A percentile compares a stretch with the other conserved stretches of the same genome.
phyloP scores from a whole-genome alignment of 179 eudicot genomes.

The Corrigiola litoralis region DNA sequence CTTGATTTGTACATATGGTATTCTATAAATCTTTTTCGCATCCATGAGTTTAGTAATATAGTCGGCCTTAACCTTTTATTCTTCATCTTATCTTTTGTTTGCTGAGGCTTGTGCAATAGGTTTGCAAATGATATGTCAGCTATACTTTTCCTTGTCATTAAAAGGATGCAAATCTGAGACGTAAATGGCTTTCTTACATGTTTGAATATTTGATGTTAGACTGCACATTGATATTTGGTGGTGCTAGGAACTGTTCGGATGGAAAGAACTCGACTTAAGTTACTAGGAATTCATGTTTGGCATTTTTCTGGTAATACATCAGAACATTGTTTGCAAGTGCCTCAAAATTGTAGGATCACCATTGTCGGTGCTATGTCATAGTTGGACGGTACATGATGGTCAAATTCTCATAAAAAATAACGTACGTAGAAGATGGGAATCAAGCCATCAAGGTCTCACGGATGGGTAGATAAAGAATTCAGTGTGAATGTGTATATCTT shows the following conservation, averaged over 20 bases:
- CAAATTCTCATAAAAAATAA: too few species aligned
- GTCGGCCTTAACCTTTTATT: neutral
- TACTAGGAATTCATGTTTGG: too few species aligned
- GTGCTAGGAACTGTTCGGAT: neutral
- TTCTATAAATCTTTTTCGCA: neutral
- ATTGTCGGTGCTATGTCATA: too few species aligned
- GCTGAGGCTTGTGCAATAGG: conserved; percentile 31
- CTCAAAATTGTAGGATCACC: too few species aligned
- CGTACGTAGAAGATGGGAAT: too few species aligned
- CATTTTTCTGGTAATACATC: too few species aligned
- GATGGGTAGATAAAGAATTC: too few species aligned
- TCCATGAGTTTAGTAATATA: conserved; percentile 8
- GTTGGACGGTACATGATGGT: too few species aligned
- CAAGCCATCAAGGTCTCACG: too few species aligned
- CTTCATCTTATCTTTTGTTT: neutral
- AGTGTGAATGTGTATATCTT: too few species aligned
- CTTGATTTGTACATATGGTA: conserved; percentile 13
- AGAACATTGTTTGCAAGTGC: too few species aligned
- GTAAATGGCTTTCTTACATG: conserved; percentile 13
- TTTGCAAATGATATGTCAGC: conserved; percentile 14
- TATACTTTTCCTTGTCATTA: conserved; percentile 6
- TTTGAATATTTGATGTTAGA: conserved; percentile 15
- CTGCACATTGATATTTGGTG: neutral
- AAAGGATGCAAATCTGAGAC: conserved; percentile 12
- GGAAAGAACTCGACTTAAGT: neutral